Percentiles rank a stretch among this genome's conserved stretches.
These are phyloP conservation scores for Ambrosiella cleistominuta DNA, from an alignment of 2,329 filamentous ascomycete species.

Conservation along the genomic window DNA sequence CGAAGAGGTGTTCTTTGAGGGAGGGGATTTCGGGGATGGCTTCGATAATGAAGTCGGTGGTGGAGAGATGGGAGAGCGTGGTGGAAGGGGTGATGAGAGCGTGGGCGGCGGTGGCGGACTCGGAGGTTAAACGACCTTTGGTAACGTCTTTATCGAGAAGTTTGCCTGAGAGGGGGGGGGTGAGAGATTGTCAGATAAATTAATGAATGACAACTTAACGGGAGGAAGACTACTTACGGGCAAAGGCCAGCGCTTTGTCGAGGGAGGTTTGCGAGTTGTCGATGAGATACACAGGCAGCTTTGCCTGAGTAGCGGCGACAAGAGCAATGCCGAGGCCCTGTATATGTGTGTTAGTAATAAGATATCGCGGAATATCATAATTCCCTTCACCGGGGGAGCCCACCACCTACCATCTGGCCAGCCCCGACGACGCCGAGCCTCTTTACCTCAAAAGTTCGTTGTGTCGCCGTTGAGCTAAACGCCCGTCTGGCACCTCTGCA, in stretches of 20 bases:
- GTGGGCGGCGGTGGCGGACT: constrained; percentile 57
- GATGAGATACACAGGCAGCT: constrained; percentile 69
- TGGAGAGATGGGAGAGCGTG: constrained; percentile 56
- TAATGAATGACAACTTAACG: not conserved
- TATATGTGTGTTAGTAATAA: constrained; percentile 13
- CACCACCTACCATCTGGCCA: constrained; percentile 58
- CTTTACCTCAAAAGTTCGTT: constrained; percentile 51
- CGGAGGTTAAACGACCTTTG: constrained; percentile 70
- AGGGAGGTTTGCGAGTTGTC: constrained; percentile 72
- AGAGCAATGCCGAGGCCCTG: constrained; percentile 92
- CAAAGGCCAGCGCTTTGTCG: constrained; percentile 79
- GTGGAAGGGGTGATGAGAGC: constrained; percentile 53
- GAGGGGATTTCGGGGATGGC: constrained; percentile 83
- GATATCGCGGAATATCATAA: not conserved
- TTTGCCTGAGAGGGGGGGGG: constrained; percentile 43
- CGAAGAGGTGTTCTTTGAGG: constrained; percentile 79
- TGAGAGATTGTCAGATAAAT: not conserved
- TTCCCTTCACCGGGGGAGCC: not conserved
- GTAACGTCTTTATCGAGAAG: constrained; percentile 81
- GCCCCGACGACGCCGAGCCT: constrained; percentile 82
- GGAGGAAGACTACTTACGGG: constrained; percentile 35
- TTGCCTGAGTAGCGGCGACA: constrained; percentile 71
- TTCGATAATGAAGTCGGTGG: constrained; percentile 95
- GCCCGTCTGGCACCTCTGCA: constrained; percentile 23
- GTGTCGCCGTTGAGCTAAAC: constrained; percentile 50